Evolutionary conservation across 305 asterid species (phyloP), one percentile per base, ranked within the genome.

Genomic region (Coffea humblotiana): DNA sequence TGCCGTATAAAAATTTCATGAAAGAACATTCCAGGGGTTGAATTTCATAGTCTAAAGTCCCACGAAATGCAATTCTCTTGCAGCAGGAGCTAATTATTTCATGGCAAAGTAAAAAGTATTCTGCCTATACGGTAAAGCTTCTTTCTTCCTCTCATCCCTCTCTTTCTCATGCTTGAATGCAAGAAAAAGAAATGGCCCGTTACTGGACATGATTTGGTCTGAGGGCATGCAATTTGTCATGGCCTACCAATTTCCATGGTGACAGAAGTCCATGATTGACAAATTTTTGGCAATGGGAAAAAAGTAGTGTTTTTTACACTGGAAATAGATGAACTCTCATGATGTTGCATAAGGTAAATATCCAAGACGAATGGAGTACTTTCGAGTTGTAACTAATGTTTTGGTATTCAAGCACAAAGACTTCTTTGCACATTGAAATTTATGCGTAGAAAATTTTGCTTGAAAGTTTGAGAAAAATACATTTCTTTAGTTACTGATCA

Each of bases 141-240:
- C 51, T 67, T 47, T 37, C 71, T 40, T 29, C 40, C 63, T 74
- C 79, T 58, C 3, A 78, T 10, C 47, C 71, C 70, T 48, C 79
- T 82, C 84, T 77, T 74, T 79, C 82, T 83, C 87, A 87, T 65
- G 77, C 85, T 82, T 87, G 52, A 88, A 86, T 86, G 81, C 90
- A 2, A 48, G 83, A 84, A 86, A 82, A 82, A 88, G 90, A 87
- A 84, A 82, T 82, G 88, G 85, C 80, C 27, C 85, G 88, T 84
- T 78, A 83, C 69, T 74, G 84, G 88, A 79, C 83, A 91, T 90
- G 88, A 91, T 91, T 90, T 90, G 90, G 94, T 90, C 91, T 82
- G 67, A 75, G 73, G 86, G 92, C 94, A 92, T 92, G 97, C 92
- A 81, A 84, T 88, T 29, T 82, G 87, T 84, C 86, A 84, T 92